Evolutionary conservation across 768 basidiomycete genomes (phyloP), one percentile per base, ranked within the genome.

Genomic region (Leccinum disarticulatum): DNA sequence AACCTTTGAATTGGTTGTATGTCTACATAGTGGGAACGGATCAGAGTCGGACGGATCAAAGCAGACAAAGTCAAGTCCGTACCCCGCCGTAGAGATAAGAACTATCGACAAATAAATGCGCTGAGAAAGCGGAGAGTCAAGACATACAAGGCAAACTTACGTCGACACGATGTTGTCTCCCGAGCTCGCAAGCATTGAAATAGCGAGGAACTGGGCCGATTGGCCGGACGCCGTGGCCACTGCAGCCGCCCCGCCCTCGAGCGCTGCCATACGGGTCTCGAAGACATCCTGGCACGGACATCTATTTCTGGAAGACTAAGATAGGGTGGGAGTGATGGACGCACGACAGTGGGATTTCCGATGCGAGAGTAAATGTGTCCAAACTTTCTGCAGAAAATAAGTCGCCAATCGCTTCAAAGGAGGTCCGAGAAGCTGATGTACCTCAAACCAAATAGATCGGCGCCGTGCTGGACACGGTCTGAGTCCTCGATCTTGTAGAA

Each of bases 141-240:
- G 38, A 28, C 4, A 8, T 25, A 22, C 25, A 7, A 36, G 11
- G 15, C 14, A 14, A 7, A 73, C 77, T 63, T 53, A 83, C 83
- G 82, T 81, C 1, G 83, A 78, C 3, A 89, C 79, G 55, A 90
- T 85, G 61, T 90, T 89, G 66, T 89, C 87, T 1, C 87, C 87
- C 1, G 74, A 55, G 17, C 71, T 63, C 1, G 83, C 81, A 17
- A 87, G 73, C 3, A 81, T 77, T 0, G 79, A 74, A 52, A 88
- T 77, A 0, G 85, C 80, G 73, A 87, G 74, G 67, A 85, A 83
- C 59, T 87, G 85, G 0, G 87, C 88, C 3, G 84, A 73, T 60
- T 86, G 86, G 2, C 86, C 88, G 50, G 83, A 84, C 0, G 86
- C 70, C 5, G 80, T 70, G 0, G 86, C 76, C 0, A 88, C 75